A percentile compares a stretch with the other conserved stretches of the same genome.
Evolutionary conservation across 2,329 filamentous ascomycete genomes (phyloP).

Genomic region (Phaeoacremonium minimum): DNA sequence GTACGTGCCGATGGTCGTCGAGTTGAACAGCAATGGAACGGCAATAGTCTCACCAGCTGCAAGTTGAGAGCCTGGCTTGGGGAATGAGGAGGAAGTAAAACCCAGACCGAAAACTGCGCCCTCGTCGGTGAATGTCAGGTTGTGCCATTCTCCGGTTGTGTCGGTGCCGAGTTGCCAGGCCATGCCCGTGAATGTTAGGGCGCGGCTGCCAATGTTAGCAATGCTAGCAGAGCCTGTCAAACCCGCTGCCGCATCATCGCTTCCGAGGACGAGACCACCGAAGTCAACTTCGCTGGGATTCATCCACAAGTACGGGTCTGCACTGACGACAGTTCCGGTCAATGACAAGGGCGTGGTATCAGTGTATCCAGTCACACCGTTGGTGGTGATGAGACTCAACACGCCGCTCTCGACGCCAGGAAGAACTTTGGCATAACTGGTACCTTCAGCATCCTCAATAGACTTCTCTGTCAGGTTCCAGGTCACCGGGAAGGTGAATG

Average conservation of each 20-base stretch:
- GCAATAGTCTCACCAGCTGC: slow-evolving; percentile 21
- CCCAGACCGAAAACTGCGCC: slow-evolving; percentile 19
- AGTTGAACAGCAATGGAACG: slow-evolving; percentile 26
- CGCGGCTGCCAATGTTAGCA: slow-evolving; percentile 29
- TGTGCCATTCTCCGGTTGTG: slow-evolving; percentile 14
- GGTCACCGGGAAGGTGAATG: slow-evolving; percentile 32
- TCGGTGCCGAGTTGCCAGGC: slow-evolving; percentile 22
- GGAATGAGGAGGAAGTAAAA: slow-evolving; percentile 19
- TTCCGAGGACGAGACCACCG: slow-evolving; percentile 30
- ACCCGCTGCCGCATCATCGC: slow-evolving; percentile 16
- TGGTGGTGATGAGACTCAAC: slow-evolving; percentile 30
- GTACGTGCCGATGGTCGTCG: slow-evolving; percentile 23
- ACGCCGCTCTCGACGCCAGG: slow-evolving; percentile 30
- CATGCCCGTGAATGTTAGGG: slow-evolving; percentile 27
- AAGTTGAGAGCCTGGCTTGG: slow-evolving; percentile 20
- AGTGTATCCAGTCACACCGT: slow-evolving; percentile 27
- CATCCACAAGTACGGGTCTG: slow-evolving; percentile 26
- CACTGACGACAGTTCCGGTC: slow-evolving; percentile 29
- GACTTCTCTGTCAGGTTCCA: slow-evolving; percentile 26
- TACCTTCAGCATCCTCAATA: slow-evolving; percentile 16
- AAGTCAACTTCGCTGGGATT: slow-evolving; percentile 31
- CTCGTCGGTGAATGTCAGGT: slow-evolving; percentile 20
- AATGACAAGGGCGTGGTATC: slow-evolving; percentile 29
- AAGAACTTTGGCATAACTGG: slow-evolving; percentile 17
- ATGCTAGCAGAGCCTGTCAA: slow-evolving; percentile 25